These are phyloP conservation scores for Aspergillus texensis DNA, from an alignment of 2,329 filamentous ascomycete species.

Conservation along the genomic window DNA sequence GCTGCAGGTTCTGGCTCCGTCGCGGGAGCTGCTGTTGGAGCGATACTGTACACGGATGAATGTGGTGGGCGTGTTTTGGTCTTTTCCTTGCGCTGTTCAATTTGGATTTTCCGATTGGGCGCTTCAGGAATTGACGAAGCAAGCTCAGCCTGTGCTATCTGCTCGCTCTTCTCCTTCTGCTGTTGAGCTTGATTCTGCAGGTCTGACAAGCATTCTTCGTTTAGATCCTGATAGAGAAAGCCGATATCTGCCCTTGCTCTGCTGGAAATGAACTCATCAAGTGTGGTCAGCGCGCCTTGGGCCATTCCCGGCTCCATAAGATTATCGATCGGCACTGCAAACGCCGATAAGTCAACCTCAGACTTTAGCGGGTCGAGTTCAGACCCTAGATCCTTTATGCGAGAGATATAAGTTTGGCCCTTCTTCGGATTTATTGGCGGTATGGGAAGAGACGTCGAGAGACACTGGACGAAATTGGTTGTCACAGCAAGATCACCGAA, in stretches of 20 bases:
- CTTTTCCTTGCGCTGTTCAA: conserved; percentile 45
- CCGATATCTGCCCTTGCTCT: conserved; percentile 46
- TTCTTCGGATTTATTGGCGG: not conserved
- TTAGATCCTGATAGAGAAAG: conserved; percentile 48
- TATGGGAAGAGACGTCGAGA: not conserved
- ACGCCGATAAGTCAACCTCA: not conserved
- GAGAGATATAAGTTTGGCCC: not conserved
- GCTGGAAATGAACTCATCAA: conserved; percentile 44
- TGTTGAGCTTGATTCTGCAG: conserved; percentile 29
- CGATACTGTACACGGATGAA: conserved; percentile 27
- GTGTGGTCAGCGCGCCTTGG: conserved; percentile 35
- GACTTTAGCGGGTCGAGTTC: not conserved
- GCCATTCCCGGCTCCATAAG: conserved; percentile 30
- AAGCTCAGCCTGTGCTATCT: too few species aligned
- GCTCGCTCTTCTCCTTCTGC: conserved; percentile 10
- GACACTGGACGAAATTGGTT: not conserved
- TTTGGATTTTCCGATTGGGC: conserved; percentile 7
- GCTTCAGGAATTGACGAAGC: not conserved
- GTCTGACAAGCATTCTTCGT: conserved; percentile 42
- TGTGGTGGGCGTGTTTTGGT: conserved; percentile 49
- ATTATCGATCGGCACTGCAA: not conserved
- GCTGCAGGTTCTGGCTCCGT: not conserved
- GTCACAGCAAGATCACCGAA: not conserved
- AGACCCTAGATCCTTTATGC: not conserved
- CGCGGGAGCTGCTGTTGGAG: not conserved